Base-by-base conservation (phyloP, 371 early-diverging fungal genomes). In the Syncephalastrum sp. region DNA sequence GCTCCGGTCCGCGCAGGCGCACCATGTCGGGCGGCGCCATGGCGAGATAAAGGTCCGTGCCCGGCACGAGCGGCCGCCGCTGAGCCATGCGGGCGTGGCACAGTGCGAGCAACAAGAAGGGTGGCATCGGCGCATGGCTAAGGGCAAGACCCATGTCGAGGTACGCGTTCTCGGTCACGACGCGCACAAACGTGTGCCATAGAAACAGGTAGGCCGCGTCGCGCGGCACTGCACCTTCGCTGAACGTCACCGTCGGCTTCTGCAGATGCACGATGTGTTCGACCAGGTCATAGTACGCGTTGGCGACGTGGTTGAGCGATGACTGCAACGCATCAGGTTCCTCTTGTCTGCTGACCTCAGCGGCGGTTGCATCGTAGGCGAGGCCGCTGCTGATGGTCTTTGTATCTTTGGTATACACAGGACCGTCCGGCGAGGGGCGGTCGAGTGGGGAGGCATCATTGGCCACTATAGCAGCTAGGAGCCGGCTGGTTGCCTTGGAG, bases 1-100 rank as follows among this genome's bases (percentile, higher is more conserved):
- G 57, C 47, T 84, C 84, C 3, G 84, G 82, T 1, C 75, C 84
- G 29, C 84, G 69, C 5, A 84, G 43, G 24, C 55, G 68, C 5
- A 66, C 56, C 29, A 79, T 65, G 45, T 72, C 70, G n/a, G 82
- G 77, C 10, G 74, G 63, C 2, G 67, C 72, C 33, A 82, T 61
- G 4, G 82, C 74, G 6, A 84, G 60, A 54, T 82, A 84, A 8
- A 77, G 53, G 2, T 74, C 79, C 1, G 68, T 47, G 6, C 79
- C 82, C 3, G 55, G 42, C 0, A 79, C 69, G 19, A 75, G 57
- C 0, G 70, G 58, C 17, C 56, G 50, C 14, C 65, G 60, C 23
- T 67, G 58, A 19, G 42, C 61, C 19, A 51, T 67, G 61, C 54
- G 67, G 38, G 43, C 29, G 46, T 41, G 65, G 42, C 59, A 70